These are phyloP conservation scores for Trichoderma breve DNA, from an alignment of 2,329 filamentous ascomycete genomes.

Conservation along the genomic window DNA sequence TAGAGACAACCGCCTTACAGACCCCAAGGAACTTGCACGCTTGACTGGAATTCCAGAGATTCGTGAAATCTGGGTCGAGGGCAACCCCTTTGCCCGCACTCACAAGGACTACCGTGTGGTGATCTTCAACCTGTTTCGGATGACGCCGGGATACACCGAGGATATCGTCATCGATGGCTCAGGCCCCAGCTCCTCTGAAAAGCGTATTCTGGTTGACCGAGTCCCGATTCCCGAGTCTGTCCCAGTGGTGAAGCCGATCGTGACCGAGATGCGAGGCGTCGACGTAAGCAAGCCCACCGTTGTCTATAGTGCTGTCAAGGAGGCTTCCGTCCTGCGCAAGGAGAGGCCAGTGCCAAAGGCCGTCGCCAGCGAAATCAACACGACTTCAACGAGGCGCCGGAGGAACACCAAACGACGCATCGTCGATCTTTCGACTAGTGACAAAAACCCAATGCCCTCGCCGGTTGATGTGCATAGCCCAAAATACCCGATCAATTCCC, in stretches of 20 bases:
- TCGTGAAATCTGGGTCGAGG: constrained; percentile 85
- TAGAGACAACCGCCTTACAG: constrained; percentile 84
- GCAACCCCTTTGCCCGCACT: constrained; percentile 87
- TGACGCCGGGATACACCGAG: constrained; percentile 82
- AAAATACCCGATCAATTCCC: constrained; percentile 23
- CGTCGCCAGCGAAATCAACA: constrained; percentile 57
- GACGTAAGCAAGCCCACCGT: constrained; percentile 68
- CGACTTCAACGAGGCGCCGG: constrained; percentile 58
- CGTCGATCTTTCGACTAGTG: constrained; percentile 60
- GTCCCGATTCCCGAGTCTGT: constrained; percentile 72
- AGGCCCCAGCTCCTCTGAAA: constrained; percentile 80
- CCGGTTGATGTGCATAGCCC: constrained; percentile 31
- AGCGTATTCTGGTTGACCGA: constrained; percentile 78
- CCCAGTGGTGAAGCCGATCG: constrained; percentile 71
- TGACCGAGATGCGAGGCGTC: constrained; percentile 60
- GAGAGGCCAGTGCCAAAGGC: constrained; percentile 54
- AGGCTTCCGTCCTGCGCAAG: constrained; percentile 56
- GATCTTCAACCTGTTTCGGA: constrained; percentile 95
- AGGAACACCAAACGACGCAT: constrained; percentile 62
- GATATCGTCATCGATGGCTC: constrained; percentile 86
- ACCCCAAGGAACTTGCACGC: constrained; percentile 85
- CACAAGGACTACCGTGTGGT: constrained; percentile 81
- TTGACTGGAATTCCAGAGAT: constrained; percentile 89
- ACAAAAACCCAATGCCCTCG: constrained; percentile 34
- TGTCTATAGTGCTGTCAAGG: constrained; percentile 50